Percentiles rank a stretch among this genome's conserved stretches.
Conservation (phyloP, 257 asterid species). For the Cruciata laevipes region DNA sequence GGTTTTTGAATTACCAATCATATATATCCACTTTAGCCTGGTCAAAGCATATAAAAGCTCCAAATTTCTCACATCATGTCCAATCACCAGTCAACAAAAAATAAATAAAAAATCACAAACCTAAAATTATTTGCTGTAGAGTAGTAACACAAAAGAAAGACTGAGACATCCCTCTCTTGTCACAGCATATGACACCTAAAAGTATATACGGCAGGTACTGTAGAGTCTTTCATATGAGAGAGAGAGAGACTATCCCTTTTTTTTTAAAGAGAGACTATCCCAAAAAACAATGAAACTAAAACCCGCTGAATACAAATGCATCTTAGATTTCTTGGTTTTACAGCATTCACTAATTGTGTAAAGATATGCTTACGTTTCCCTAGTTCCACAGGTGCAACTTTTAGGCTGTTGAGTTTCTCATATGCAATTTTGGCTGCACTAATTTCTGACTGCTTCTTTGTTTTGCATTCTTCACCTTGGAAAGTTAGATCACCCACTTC, state of each 20-base stretch:
- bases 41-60: not conserved
- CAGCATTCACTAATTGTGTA: not conserved
- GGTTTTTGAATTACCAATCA: not conserved
- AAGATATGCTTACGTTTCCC: slow-evolving; percentile 37
- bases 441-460: slow-evolving; percentile 79
- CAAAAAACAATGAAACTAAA: not conserved
- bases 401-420: slow-evolving; percentile 24
- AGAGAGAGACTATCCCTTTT: too few species aligned
- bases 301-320: not conserved
- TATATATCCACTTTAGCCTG: not conserved
- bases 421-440: slow-evolving; percentile 71
- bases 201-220: not conserved
- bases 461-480: slow-evolving; percentile 52
- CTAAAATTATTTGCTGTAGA: not conserved
- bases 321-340: not conserved
- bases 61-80: not conserved
- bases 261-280: not conserved
- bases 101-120: too few species aligned
- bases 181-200: too few species aligned
- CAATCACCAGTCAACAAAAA: not conserved
- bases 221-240: not conserved
- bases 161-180: too few species aligned
- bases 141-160: not conserved
- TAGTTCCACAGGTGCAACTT: slow-evolving; percentile 48
- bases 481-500: slow-evolving; percentile 40